These are phyloP conservation scores for Colletotrichum sp. DNA, from an alignment of 2,329 filamentous ascomycete genomes.

Conservation along the genomic window DNA sequence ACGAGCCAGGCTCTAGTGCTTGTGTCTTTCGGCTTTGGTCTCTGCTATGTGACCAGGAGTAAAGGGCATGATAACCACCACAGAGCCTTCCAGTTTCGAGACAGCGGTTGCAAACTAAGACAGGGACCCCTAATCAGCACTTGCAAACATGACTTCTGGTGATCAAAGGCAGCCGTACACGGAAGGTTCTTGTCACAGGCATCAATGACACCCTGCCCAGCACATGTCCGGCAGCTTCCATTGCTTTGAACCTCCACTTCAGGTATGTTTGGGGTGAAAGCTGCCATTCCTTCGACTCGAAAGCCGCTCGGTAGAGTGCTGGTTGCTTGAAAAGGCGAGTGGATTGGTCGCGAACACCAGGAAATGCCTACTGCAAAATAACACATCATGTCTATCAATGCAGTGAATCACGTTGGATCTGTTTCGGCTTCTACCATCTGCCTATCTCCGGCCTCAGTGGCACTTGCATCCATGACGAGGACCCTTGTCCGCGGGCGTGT, in stretches of 20 bases:
- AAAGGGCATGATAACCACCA: background rate
- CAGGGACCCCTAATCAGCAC: background rate
- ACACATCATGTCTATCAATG: background rate
- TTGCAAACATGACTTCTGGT: background rate
- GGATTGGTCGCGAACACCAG: background rate
- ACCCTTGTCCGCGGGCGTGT: background rate
- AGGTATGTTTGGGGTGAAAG: background rate
- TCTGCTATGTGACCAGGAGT: background rate
- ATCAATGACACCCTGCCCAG: background rate
- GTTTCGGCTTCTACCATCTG: background rate
- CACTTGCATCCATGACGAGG: background rate
- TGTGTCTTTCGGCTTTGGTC: background rate
- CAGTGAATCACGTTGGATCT: background rate
- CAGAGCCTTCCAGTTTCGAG: background rate
- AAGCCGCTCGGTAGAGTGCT: too few species aligned
- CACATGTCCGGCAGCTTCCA: background rate
- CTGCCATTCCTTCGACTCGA: background rate
- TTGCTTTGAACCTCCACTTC: background rate
- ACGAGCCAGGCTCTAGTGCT: background rate
- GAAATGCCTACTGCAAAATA: background rate
- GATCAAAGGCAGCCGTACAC: background rate
- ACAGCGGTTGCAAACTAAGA: background rate
- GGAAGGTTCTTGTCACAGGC: background rate
- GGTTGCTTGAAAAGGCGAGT: too few species aligned
- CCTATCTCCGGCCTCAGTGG: background rate